These are phyloP conservation scores for Neopestalotiopsis sp. DNA, from an alignment of 2,329 filamentous ascomycete genomes.

Conservation along the genomic window DNA sequence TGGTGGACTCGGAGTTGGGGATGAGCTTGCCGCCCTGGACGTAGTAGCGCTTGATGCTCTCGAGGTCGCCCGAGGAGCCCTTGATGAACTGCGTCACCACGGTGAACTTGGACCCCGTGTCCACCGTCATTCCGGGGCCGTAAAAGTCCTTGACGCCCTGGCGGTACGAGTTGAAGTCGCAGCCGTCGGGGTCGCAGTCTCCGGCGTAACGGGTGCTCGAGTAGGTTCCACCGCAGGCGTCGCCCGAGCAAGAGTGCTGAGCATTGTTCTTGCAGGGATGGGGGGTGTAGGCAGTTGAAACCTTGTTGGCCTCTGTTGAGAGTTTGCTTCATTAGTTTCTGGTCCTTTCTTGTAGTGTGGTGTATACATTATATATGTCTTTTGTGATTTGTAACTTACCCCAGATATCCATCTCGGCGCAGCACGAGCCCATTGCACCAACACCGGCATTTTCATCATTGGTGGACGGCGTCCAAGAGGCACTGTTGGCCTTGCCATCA, in stretches of 20 bases:
- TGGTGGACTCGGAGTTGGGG: constrained; percentile 41
- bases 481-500: constrained; percentile 51
- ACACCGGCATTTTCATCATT: constrained; percentile 55
- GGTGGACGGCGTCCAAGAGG: constrained; percentile 48
- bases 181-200: constrained; percentile 67
- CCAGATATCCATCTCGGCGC: constrained; percentile 66
- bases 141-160: constrained; percentile 64
- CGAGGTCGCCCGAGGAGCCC: constrained; percentile 50
- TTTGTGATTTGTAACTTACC: constrained; percentile 19
- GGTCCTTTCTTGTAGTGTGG: too few species aligned
- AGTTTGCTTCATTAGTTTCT: too few species aligned
- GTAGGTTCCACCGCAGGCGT: constrained; percentile 53
- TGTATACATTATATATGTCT: too few species aligned
- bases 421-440: constrained; percentile 57
- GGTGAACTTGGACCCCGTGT: constrained; percentile 60
- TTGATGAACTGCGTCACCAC: constrained; percentile 63
- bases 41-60: constrained; percentile 61
- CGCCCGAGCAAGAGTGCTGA: constrained; percentile 49
- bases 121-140: constrained; percentile 58
- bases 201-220: constrained; percentile 56
- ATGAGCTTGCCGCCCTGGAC: constrained; percentile 59
- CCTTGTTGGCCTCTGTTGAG: constrained; percentile 56
- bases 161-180: constrained; percentile 69
- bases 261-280: constrained; percentile 58
- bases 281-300: constrained; percentile 63